Evolutionary conservation across 306 rosid genomes (phyloP).

Genomic region (Potentilla sterilis): DNA sequence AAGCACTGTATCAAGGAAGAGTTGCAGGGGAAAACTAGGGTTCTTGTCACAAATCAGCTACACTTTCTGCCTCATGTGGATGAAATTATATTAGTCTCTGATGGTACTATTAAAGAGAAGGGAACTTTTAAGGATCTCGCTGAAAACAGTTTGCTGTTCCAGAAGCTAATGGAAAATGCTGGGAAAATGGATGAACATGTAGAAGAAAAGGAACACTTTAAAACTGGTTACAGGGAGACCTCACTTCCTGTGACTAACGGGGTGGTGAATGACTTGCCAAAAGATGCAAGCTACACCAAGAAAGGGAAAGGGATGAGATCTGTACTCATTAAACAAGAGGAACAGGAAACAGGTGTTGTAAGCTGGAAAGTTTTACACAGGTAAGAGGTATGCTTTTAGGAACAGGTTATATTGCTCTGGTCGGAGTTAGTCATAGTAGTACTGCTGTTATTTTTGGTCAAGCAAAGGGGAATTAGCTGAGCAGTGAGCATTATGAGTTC

Average conservation of each 20-base stretch:
- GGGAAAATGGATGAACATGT: conserved; percentile 73
- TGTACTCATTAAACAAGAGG: conserved; percentile 75
- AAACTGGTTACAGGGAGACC: conserved; percentile 26
- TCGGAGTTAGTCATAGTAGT: not conserved
- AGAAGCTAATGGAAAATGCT: conserved; percentile 88
- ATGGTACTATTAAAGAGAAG: conserved; percentile 64
- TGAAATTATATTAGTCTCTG: conserved; percentile 58
- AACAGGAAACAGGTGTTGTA: conserved; percentile 78
- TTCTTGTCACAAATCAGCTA: conserved; percentile 91
- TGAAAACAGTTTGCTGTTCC: conserved; percentile 61
- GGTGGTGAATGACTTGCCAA: conserved; percentile 36
- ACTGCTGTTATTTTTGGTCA: not conserved
- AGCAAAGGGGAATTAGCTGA: not conserved
- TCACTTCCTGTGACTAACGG: conserved; percentile 30
- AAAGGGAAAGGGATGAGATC: conserved; percentile 59
- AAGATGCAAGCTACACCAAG: conserved; percentile 38
- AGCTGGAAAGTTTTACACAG: conserved; percentile 73
- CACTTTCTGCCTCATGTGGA: conserved; percentile 94
- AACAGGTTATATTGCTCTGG: not conserved
- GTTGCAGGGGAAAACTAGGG: conserved; percentile 70
- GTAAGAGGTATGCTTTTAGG: conserved; percentile 30
- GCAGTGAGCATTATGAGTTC: not conserved
- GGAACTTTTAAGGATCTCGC: conserved; percentile 89
- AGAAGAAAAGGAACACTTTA: conserved; percentile 30
- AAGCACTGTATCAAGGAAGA: conserved; percentile 80